Conservation (phyloP, 2,329 filamentous ascomycete species). For the Phoma sp. region DNA sequence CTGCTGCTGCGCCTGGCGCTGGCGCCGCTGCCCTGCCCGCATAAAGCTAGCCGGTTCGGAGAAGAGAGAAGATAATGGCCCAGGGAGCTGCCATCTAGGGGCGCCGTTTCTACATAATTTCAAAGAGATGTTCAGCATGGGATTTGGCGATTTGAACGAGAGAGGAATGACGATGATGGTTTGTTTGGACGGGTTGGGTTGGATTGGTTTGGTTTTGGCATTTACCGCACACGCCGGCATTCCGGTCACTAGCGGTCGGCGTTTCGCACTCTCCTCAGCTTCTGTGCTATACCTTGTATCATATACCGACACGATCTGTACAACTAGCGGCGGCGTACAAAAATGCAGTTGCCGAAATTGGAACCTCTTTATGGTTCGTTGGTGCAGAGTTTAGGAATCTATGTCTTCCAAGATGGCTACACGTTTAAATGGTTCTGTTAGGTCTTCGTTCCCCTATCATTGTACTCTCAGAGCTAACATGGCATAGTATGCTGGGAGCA, state of each 20-base stretch:
- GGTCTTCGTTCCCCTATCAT: too few species aligned
- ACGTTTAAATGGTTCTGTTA: too few species aligned
- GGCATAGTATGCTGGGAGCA: too few species aligned
- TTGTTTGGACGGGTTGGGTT: slow-evolving; percentile 9
- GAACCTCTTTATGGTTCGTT: too few species aligned
- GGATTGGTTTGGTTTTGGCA: slow-evolving; percentile 37
- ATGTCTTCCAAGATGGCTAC: too few species aligned
- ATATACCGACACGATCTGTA: slow-evolving; percentile 40
- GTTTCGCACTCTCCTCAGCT: slow-evolving; percentile 46
- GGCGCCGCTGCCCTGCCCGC: slow-evolving; percentile 33
- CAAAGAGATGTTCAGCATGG: slow-evolving; percentile 19
- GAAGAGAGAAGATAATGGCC: slow-evolving; percentile 8
- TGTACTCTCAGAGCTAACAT: too few species aligned
- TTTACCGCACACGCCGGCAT: slow-evolving; percentile 24
- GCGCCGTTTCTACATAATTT: slow-evolving; percentile 19
- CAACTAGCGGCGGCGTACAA: slow-evolving; percentile 29
- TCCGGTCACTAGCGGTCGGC: slow-evolving; percentile 30
- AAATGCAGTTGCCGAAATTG: too few species aligned
- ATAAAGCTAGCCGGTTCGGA: slow-evolving; percentile 16
- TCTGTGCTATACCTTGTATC: slow-evolving; percentile 43
- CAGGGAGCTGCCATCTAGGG: slow-evolving; percentile 5
- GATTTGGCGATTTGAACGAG: neutral
- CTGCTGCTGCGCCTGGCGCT: slow-evolving; percentile 22
- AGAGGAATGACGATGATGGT: too few species aligned
- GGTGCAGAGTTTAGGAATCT: too few species aligned